These are phyloP conservation scores for Chrysosporium queenslandicum DNA, from an alignment of 2,329 filamentous ascomycete genomes.

Conservation along the genomic window DNA sequence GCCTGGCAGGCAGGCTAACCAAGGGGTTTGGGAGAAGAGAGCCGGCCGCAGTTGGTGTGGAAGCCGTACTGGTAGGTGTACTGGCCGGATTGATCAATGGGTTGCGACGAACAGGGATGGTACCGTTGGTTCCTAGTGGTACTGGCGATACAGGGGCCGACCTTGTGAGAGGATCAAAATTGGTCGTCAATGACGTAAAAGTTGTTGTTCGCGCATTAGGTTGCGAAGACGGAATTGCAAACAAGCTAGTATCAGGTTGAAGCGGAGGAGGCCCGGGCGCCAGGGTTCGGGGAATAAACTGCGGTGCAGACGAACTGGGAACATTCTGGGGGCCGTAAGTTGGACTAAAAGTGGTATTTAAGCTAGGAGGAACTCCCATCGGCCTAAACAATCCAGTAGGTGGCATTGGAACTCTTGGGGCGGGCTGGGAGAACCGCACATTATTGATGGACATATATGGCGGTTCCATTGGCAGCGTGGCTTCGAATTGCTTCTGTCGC, in stretches of 20 bases:
- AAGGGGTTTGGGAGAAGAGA: background rate
- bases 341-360: no score
- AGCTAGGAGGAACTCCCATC: background rate
- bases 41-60: background rate
- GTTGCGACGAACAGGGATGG: background rate
- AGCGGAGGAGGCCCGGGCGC: conserved; percentile 20
- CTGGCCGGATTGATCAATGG: background rate
- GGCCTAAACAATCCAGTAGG: background rate
- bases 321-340: no score
- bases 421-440: background rate
- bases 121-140: background rate
- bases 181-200: background rate
- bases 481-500: conserved; percentile 4
- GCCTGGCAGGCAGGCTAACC: background rate
- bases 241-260: conserved; percentile 20
- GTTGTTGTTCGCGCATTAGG: background rate
- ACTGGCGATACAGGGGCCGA: background rate
- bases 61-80: background rate
- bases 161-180: background rate
- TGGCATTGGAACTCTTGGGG: background rate
- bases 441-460: background rate
- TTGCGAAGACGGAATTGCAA: background rate
- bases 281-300: conserved; percentile 4
- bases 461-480: conserved; percentile 3
- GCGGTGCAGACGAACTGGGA: conserved; percentile 5